Evolutionary conservation across 495 filamentous ascomycete species (phyloP).

Genomic region (Neurospora sp.): DNA sequence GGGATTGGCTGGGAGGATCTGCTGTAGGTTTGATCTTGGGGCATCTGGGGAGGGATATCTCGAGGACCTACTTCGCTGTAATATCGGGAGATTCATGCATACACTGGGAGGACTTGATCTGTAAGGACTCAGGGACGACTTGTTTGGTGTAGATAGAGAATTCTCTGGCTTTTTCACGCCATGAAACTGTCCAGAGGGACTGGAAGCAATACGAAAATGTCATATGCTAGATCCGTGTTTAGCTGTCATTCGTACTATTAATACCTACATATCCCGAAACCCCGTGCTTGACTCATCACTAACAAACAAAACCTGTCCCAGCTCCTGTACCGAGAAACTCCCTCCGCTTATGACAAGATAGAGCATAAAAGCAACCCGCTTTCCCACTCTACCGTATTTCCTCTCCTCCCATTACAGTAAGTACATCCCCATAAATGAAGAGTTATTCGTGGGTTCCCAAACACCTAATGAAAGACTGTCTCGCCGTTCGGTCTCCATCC

Average conservation of each 20-base stretch:
- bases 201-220: background rate
- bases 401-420: background rate
- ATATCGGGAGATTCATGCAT: background rate
- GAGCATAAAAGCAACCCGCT: background rate
- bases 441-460: background rate
- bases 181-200: background rate
- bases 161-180: background rate
- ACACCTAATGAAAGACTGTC: background rate
- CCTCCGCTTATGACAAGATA: background rate
- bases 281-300: background rate
- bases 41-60: background rate
- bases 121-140: background rate
- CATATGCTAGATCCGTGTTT: background rate
- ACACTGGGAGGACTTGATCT: background rate
- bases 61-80: background rate
- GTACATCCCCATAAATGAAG: background rate
- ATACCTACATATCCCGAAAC: background rate
- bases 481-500: background rate
- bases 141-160: background rate
- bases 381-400: background rate
- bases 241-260: background rate
- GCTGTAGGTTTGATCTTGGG: background rate
- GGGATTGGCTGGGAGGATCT: background rate
- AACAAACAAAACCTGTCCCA: background rate
- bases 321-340: background rate